Base-by-base conservation (phyloP, 805 yeast genomes). In the Starmerella bacillaris region DNA sequence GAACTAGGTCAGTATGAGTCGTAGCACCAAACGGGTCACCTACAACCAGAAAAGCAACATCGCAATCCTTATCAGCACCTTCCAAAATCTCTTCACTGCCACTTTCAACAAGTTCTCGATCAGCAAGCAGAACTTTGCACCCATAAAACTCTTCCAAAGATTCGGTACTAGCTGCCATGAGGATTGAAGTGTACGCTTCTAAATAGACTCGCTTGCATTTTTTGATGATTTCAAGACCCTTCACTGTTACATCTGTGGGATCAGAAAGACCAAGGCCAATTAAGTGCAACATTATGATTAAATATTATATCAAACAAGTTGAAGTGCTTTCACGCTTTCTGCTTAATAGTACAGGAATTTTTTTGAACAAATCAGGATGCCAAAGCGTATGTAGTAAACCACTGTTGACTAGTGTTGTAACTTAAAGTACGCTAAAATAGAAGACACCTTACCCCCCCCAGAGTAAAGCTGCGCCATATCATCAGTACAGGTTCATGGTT, bases 1-100 rank as follows among this genome's bases (percentile, higher is more conserved):
- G 68, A 28, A 84, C 80, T 43, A 86, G 65, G 59, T 89, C 98
- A 0, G 95, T 82, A 59, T 86, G 98, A 1, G 98, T 86, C 4
- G 98, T 86, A 21, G 98, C 98, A 22, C 98, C 98, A 52, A 82
- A 86, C 22, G 86, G 93, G 55, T 86, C 98, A 24, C 98, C 98
- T 19, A 86, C 98, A 16, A 89, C 98, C 43, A 89, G 64, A 47
- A 86, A 83, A 0, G 95, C 96, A 53, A 86, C 67, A 53, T 89
- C 94, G n/a, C n/a, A n/a, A 37, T 77, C 86, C 21, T 77, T 70
- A 18, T 37, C 43, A 1, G 92, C 94, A 40, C 70, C 73, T 16
- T 62, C 76, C 43, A 86, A 62, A 40, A 86, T 89, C 27, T 68
- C 65, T 49, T 84, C 96, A 19, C 89, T 73, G 5, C 86, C 92